Conservation (phyloP, 176 grass and related monocot species). For the Stipa capillata region DNA sequence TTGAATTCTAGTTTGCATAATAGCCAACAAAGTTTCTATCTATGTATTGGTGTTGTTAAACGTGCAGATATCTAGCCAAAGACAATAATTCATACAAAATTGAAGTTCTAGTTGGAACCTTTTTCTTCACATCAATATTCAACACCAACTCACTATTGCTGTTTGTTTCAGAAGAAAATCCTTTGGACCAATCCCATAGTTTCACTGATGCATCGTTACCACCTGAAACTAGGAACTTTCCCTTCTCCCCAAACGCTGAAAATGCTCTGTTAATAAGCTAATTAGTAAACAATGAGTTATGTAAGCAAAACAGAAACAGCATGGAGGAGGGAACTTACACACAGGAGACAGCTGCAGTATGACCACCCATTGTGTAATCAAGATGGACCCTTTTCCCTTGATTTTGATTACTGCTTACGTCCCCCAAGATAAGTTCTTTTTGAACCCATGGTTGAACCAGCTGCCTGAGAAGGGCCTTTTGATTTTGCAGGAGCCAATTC, state of each 20-base stretch:
- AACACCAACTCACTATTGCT: constrained; percentile 44
- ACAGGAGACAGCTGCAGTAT: constrained; percentile 79
- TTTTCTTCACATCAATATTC: constrained; percentile 76
- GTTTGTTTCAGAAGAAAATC: constrained; percentile 56
- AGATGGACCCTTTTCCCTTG: constrained; percentile 53
- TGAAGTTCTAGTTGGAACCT: constrained; percentile 36
- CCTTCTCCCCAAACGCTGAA: constrained; percentile 81
- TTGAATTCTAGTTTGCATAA: too few relatives aligned
- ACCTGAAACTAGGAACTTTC: constrained; percentile 83
- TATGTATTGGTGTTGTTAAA: not conserved
- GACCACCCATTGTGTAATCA: constrained; percentile 70
- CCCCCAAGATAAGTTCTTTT: constrained; percentile 32
- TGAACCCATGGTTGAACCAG: constrained; percentile 21
- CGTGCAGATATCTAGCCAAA: not conserved
- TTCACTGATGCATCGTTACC: constrained; percentile 88
- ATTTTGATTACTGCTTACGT: constrained; percentile 33
- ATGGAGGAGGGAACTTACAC: constrained; percentile 66
- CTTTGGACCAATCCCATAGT: constrained; percentile 89
- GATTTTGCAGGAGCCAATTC: constrained; percentile 44
- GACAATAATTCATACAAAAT: not conserved
- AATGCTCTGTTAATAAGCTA: constrained; percentile 68
- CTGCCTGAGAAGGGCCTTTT: constrained; percentile 26
- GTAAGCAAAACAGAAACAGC: not conserved
- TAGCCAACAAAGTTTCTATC: not conserved
- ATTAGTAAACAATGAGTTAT: constrained; percentile 13